Percentiles rank a stretch among this genome's conserved stretches.
Conservation (phyloP, 2,329 filamentous ascomycete genomes). For the Penicillium sp. region DNA sequence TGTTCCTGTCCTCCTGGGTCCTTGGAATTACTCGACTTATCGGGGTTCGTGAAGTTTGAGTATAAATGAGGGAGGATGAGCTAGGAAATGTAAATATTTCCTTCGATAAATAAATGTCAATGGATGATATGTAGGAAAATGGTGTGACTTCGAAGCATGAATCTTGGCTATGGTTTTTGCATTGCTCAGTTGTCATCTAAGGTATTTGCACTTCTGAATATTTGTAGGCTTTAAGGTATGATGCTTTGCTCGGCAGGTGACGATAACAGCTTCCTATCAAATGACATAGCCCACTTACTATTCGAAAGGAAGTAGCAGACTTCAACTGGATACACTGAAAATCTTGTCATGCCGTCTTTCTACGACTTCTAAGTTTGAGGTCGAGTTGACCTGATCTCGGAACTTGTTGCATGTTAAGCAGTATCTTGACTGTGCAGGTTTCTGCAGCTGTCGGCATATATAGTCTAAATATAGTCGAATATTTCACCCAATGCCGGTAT, state of each 20-base stretch:
- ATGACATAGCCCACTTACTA: neutral
- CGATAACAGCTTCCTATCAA: neutral
- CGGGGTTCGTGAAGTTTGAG: slow-evolving; percentile 38
- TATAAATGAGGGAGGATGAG: neutral
- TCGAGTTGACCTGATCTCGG: neutral
- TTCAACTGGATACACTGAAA: neutral
- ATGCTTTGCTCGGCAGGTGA: neutral
- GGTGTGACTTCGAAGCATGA: neutral
- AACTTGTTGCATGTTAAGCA: neutral
- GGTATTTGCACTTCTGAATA: neutral
- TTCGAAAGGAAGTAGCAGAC: neutral
- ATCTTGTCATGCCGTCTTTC: neutral
- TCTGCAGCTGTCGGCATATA: neutral
- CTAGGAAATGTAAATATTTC: neutral
- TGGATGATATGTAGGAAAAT: neutral
- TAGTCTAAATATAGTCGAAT: neutral
- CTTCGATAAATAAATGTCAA: neutral
- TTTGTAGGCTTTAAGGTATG: neutral
- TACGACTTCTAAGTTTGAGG: too few species aligned
- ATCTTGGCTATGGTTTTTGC: neutral
- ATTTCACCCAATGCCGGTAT: neutral
- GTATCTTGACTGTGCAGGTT: neutral
- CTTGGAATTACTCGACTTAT: slow-evolving; percentile 53
- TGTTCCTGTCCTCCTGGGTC: slow-evolving; percentile 51
- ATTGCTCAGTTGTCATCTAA: neutral